These are phyloP conservation scores for Russula lepida DNA, from an alignment of 768 basidiomycete genomes.

Conservation along the genomic window DNA sequence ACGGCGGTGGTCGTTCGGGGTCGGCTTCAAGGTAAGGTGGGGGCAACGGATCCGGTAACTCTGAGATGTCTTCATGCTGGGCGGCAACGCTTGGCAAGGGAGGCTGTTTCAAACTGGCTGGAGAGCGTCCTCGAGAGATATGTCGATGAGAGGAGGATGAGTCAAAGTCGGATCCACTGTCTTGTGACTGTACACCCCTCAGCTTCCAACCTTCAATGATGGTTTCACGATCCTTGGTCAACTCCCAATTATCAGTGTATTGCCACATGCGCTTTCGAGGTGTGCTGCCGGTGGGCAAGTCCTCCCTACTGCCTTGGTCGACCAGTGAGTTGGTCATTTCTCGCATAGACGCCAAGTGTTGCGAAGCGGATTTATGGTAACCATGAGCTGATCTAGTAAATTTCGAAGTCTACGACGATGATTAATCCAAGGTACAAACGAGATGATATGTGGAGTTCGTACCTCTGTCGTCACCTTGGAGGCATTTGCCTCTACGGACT, in stretches of 20 bases:
- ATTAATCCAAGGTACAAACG: conserved; percentile 2
- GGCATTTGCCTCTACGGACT: conserved; percentile 37
- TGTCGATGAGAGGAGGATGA: conserved; percentile 10
- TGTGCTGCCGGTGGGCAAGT: conserved; percentile 61
- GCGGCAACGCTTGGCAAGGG: background rate
- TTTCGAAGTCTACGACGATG: conserved; percentile 32
- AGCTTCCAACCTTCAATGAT: conserved; percentile 45
- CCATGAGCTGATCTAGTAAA: conserved; percentile 35
- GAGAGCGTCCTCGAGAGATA: background rate
- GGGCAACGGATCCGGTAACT: background rate
- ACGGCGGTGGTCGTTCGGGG: background rate
- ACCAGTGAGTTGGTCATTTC: conserved; percentile 43
- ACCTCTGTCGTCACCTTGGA: conserved; percentile 47
- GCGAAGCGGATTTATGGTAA: conserved; percentile 37
- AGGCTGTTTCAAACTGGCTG: background rate
- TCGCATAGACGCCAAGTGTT: conserved; percentile 42
- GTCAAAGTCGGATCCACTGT: conserved; percentile 28
- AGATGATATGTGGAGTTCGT: conserved; percentile 19
- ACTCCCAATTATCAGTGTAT: conserved; percentile 61
- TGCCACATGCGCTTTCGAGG: conserved; percentile 71
- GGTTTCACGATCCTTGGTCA: conserved; percentile 54
- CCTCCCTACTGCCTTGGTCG: conserved; percentile 53
- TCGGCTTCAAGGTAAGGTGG: conserved; percentile 14
- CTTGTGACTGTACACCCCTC: conserved; percentile 26
- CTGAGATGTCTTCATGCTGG: background rate